phyloP scores from a whole-genome alignment of 306 rosid species.

The Trifolium dubium region DNA sequence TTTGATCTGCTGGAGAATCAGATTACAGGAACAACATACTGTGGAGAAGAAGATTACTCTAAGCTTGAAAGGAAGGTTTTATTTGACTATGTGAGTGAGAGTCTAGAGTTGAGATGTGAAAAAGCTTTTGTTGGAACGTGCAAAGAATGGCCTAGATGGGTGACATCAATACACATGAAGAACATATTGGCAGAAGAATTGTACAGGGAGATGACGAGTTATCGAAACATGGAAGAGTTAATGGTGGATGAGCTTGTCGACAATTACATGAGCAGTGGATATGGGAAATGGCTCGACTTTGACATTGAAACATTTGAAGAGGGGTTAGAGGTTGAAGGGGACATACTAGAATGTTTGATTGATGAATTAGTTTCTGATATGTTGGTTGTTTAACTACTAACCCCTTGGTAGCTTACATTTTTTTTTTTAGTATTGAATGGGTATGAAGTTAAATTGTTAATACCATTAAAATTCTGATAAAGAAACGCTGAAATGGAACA shows the following conservation, averaged over 20 bases:
- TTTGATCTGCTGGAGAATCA: slow-evolving; percentile 61
- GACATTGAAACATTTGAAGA: slow-evolving; percentile 68
- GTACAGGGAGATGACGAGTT: slow-evolving; percentile 58
- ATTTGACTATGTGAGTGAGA: slow-evolving; percentile 65
- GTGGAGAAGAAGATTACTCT: slow-evolving; percentile 52
- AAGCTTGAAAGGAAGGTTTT: slow-evolving; percentile 58
- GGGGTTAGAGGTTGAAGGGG: slow-evolving; percentile 62
- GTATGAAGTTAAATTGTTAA: slow-evolving; percentile 29
- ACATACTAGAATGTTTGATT: slow-evolving; percentile 56
- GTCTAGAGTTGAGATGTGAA: slow-evolving; percentile 54
- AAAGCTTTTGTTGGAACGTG: slow-evolving; percentile 56
- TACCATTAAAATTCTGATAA: slow-evolving; percentile 32
- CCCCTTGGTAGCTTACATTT: slow-evolving; percentile 32
- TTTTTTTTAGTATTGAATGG: not conserved
- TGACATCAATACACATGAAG: slow-evolving; percentile 48
- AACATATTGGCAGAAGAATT: slow-evolving; percentile 64
- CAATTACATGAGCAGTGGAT: slow-evolving; percentile 77
- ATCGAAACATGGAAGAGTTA: slow-evolving; percentile 64
- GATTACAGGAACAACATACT: slow-evolving; percentile 39
- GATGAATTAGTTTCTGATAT: slow-evolving; percentile 73
- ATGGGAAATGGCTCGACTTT: slow-evolving; percentile 81
- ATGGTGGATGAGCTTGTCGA: slow-evolving; percentile 77
- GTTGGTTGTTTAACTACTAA: slow-evolving; percentile 44
- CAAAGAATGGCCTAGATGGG: slow-evolving; percentile 59
- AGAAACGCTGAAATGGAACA: slow-evolving; percentile 9